A percentile compares a stretch with the other conserved stretches of the same genome.
phyloP scores from a whole-genome alignment of 176 grass and related monocot genomes.

The Triticum aestivum region DNA sequence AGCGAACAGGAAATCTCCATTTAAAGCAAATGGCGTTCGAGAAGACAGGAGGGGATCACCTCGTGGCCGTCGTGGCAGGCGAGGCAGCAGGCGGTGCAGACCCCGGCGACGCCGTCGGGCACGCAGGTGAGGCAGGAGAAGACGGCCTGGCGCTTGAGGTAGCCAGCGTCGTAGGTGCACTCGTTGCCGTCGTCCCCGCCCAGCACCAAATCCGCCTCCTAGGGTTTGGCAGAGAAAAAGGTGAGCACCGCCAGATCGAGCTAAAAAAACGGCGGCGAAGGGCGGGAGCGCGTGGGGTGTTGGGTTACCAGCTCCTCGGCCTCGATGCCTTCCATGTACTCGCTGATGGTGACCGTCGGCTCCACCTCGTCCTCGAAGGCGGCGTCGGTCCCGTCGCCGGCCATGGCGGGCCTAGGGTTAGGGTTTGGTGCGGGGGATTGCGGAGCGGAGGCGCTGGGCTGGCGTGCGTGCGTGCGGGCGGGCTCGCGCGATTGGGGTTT shows the following conservation, averaged over 20 bases:
- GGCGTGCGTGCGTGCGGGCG: not conserved
- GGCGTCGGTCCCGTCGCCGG: constrained; percentile 39
- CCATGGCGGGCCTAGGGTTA: constrained; percentile 33
- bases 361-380: constrained; percentile 74
- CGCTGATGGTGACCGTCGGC: constrained; percentile 52
- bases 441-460: too few relatives aligned
- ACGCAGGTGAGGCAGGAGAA: constrained; percentile 98
- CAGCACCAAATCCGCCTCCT: constrained; percentile 94
- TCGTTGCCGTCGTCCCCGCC: constrained; percentile 95
- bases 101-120: constrained; percentile 65
- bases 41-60: constrained; percentile 27
- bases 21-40: not conserved
- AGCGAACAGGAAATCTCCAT: not conserved
- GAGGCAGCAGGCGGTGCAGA: constrained; percentile 93
- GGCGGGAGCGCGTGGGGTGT: not conserved
- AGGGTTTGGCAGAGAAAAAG: constrained; percentile 8
- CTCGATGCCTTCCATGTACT: constrained; percentile 91
- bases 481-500: not conserved
- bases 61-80: constrained; percentile 97
- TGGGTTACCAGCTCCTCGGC: constrained; percentile 70
- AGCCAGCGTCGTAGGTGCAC: constrained; percentile 83
- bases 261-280: not conserved
- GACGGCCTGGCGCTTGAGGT: constrained; percentile 94
- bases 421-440: not conserved
- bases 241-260: not conserved